phyloP scores from a whole-genome alignment of 306 rosid genomes.

The Fagus sylvatica region DNA sequence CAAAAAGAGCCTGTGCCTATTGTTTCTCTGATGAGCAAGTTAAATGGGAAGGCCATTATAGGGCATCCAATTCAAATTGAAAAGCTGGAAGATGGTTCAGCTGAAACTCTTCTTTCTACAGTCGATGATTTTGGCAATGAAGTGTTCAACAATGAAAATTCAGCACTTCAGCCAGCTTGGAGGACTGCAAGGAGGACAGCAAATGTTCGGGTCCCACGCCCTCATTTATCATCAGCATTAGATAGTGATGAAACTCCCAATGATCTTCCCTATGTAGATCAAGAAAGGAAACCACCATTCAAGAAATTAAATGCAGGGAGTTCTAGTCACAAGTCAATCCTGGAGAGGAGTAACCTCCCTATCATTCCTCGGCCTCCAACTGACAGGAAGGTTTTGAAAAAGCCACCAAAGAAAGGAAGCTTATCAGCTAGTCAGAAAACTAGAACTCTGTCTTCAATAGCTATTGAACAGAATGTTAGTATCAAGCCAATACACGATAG shows the following conservation, averaged over 20 bases:
- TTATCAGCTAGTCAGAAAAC: slow-evolving; percentile 86
- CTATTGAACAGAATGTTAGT: slow-evolving; percentile 55
- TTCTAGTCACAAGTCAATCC: slow-evolving; percentile 52
- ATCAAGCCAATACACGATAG: slow-evolving; percentile 54
- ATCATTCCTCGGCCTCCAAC: slow-evolving; percentile 35
- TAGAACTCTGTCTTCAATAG: slow-evolving; percentile 86
- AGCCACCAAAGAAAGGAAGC: slow-evolving; percentile 64
- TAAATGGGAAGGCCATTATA: slow-evolving; percentile 82
- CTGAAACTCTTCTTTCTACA: slow-evolving; percentile 59
- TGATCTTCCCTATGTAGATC: slow-evolving; percentile 47
- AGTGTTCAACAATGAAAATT: slow-evolving; percentile 51
- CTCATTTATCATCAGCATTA: slow-evolving; percentile 50
- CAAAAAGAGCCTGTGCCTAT: slow-evolving; percentile 86
- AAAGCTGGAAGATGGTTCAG: slow-evolving; percentile 71
- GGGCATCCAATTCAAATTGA: slow-evolving; percentile 94
- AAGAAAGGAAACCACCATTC: slow-evolving; percentile 51
- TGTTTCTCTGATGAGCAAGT: slow-evolving; percentile 84
- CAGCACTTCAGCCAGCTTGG: slow-evolving; percentile 89
- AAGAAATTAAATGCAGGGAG: slow-evolving; percentile 58
- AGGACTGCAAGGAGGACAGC: slow-evolving; percentile 98
- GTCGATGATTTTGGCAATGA: slow-evolving; percentile 57
- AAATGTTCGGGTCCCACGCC: slow-evolving; percentile 83
- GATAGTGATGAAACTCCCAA: slow-evolving; percentile 56
- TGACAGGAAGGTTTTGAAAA: slow-evolving; percentile 60
- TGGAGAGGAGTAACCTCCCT: slow-evolving; percentile 42